These are phyloP conservation scores for Pichia gijzeniarum DNA, from an alignment of 805 yeast species.

Conservation along the genomic window DNA sequence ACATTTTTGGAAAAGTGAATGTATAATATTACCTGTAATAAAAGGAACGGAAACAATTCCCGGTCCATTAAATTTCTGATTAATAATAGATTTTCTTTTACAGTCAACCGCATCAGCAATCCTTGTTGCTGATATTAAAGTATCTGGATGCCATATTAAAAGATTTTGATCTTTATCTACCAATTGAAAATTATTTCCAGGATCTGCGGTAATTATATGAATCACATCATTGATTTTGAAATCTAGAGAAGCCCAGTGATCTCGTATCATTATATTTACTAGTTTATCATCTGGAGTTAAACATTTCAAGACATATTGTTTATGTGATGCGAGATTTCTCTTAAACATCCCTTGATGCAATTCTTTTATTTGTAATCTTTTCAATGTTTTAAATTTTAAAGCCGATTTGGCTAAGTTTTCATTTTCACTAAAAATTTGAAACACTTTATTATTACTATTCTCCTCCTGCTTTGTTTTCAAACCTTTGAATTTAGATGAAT, in stretches of 20 bases:
- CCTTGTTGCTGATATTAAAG: conserved; percentile 71
- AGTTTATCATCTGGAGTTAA: conserved; percentile 29
- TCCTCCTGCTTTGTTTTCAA: conserved; percentile 1
- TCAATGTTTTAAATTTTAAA: conserved; percentile 40
- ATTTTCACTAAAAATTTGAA: conserved; percentile 11
- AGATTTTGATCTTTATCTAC: conserved; percentile 54
- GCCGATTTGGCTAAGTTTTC: conserved; percentile 36
- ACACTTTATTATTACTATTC: conserved; percentile 4
- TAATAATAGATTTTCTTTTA: conserved; percentile 60
- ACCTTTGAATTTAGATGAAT: conserved; percentile 8
- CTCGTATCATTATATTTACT: conserved; percentile 48
- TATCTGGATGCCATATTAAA: conserved; percentile 81
- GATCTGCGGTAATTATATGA: conserved; percentile 46
- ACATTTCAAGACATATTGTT: conserved; percentile 53
- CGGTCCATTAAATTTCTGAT: conserved; percentile 49
- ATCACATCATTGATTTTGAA: conserved; percentile 49
- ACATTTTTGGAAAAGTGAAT: conserved; percentile 63
- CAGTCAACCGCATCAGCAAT: conserved; percentile 74
- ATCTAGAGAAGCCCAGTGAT: conserved; percentile 50
- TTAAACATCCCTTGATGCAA: conserved; percentile 31
- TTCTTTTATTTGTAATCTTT: conserved; percentile 39
- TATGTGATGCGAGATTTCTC: conserved; percentile 25
- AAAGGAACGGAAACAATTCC: conserved; percentile 61
- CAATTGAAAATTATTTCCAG: conserved; percentile 30
- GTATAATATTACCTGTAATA: conserved; percentile 78